Conservation (phyloP, 108 stramenopile genomes). For the Cyclostephanos tholiformis region DNA sequence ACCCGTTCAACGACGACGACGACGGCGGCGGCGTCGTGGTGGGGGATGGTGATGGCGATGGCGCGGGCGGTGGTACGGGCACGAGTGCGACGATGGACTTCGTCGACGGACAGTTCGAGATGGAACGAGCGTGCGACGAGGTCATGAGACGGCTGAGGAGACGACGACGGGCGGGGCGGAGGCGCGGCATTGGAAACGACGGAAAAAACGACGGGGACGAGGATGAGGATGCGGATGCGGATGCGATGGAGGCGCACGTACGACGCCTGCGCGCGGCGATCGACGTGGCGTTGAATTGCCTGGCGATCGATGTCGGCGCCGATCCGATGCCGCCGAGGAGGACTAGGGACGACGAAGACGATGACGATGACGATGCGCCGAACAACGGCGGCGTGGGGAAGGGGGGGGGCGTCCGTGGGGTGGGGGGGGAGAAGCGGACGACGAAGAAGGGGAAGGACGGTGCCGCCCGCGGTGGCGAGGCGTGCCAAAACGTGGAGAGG, state of each 20-base stretch:
- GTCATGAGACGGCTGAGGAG: not conserved
- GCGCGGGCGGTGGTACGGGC: no score
- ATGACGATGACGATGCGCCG: not conserved
- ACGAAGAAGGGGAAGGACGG: no score
- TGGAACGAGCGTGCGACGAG: constrained; percentile 10
- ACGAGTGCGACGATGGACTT: not conserved
- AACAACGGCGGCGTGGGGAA: not conserved
- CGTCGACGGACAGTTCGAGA: constrained; percentile 9
- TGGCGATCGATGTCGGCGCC: constrained; percentile 25
- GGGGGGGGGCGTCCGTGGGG: not conserved
- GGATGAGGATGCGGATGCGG: not conserved
- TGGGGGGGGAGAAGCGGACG: not conserved
- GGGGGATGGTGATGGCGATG: not conserved
- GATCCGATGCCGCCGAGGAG: constrained; percentile 11
- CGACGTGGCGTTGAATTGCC: constrained; percentile 38
- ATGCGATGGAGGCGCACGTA: not conserved
- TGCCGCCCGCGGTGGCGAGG: no score
- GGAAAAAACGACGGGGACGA: not conserved
- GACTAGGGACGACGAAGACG: not conserved
- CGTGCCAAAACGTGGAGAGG: not conserved
- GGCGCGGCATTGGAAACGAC: not conserved
- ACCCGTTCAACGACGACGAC: no score
- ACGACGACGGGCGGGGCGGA: not conserved
- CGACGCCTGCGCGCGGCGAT: constrained; percentile 16
- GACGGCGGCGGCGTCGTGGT: no score